Evolutionary conservation across 75 land plant species (phyloP), one percentile per base, ranked within the genome.

Genomic region (Sequoiadendron giganteum): DNA sequence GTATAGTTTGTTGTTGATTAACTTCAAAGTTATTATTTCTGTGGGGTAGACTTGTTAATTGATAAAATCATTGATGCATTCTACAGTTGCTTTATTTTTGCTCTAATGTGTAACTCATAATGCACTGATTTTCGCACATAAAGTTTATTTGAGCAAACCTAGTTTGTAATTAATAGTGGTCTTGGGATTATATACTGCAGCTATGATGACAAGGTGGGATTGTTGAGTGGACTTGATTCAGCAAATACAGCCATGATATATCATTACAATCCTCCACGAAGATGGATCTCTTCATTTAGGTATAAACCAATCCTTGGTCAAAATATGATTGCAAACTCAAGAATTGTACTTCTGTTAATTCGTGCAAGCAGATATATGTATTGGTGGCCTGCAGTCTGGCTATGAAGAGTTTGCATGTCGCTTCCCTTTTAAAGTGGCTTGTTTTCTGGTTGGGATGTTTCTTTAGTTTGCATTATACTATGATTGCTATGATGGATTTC

Each of bases 251-350:
- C 79, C 3, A 89, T 90, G 91, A 88, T 93, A 48, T 10, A 54
- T n/a, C 95, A 96, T 86, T 8, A 92, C 72, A 94, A 94, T 83
- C 88, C 88, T 80, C 91, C 92, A 52, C 86, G 93, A 16, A 91
- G 94, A 89, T 93, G 96, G 95, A 89, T 95, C 21, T 91, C 96
- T 5, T 30, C 94, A n/a, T 96, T 95, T 93, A 96, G 91, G 96
- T 93, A 90, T 79, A 84, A 8, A 13, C 11, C 49, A 42, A 83
- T 83, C 42, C 13, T 39, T 42, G 49, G n/a, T 83, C 49, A 83
- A 48, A 25, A 45, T 7, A 10, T 3, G 11, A n/a, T 45, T 25
- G 18, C 36, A 45, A 42, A 83, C 25, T 83, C 1, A 28, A 65
- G 70, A 65, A 65, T 65, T 75, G 38, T 75, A 75, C 34, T 75